phyloP scores from a whole-genome alignment of 1,284 basidiomycete genomes.

The Vanrija humicola region DNA sequence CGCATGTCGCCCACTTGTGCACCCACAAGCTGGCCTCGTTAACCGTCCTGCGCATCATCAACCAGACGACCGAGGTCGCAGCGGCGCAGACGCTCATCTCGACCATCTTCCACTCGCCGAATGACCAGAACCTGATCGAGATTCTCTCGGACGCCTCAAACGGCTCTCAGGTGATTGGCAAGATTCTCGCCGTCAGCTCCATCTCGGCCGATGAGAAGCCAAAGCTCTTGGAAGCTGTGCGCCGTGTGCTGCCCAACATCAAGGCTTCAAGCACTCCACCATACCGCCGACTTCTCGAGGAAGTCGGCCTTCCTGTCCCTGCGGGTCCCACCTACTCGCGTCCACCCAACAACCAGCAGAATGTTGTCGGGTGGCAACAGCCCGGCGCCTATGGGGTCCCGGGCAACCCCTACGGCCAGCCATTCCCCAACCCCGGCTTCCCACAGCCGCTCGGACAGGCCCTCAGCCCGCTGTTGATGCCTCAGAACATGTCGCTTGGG shows the following conservation, averaged over 20 bases:
- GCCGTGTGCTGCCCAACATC: conserved; percentile 78
- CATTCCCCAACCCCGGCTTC: conserved; percentile 24
- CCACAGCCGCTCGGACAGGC: conserved; percentile 21
- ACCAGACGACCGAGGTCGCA: conserved; percentile 81
- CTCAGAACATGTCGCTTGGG: conserved; percentile 41
- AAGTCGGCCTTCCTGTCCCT: conserved; percentile 84
- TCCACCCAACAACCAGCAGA: conserved; percentile 9
- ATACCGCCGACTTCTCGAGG: conserved; percentile 88
- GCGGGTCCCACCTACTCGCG: conserved; percentile 10
- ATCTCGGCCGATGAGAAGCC: conserved; percentile 67
- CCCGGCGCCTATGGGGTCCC: conserved; percentile 2
- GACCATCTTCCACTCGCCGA: conserved; percentile 76
- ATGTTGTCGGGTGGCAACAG: conserved; percentile 17
- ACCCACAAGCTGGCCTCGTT: conserved; percentile 96
- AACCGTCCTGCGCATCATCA: conserved; percentile 87
- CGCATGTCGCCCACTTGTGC: conserved; percentile 92
- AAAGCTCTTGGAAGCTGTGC: conserved; percentile 74
- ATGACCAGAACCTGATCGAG: conserved; percentile 85
- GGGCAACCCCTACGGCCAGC: conserved; percentile 10
- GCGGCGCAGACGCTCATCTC: conserved; percentile 71
- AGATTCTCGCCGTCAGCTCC: conserved; percentile 81
- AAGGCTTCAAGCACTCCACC: conserved; percentile 86
- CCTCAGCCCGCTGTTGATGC: conserved; percentile 37
- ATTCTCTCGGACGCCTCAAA: conserved; percentile 93
- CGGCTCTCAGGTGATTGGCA: conserved; percentile 87